These are phyloP conservation scores for Trametes polyzona DNA, from an alignment of 1,284 basidiomycete genomes.

Conservation along the genomic window DNA sequence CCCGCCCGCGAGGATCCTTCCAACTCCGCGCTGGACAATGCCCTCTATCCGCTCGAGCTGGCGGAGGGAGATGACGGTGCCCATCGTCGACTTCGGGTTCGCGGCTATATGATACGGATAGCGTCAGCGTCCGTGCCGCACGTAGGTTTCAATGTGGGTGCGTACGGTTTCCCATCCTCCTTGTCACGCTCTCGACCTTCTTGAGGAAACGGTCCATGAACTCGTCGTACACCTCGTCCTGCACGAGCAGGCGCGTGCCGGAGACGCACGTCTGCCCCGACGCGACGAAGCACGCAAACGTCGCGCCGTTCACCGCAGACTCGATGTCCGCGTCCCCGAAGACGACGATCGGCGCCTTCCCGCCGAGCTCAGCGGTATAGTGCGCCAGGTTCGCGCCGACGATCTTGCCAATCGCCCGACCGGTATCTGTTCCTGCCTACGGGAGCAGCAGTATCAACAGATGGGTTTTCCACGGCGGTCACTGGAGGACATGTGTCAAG, in stretches of 20 bases:
- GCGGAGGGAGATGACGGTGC: slow-evolving; percentile 68
- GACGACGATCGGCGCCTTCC: slow-evolving; percentile 80
- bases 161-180: slow-evolving; percentile 76
- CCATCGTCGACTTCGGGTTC: slow-evolving; percentile 74
- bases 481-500: not conserved
- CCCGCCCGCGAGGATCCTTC: slow-evolving; percentile 68
- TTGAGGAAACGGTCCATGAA: slow-evolving; percentile 66
- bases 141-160: too few species aligned
- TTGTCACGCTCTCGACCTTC: slow-evolving; percentile 64
- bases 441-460: too few species aligned
- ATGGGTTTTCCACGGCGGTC: too few species aligned
- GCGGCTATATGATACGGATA: slow-evolving; percentile 48
- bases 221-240: slow-evolving; percentile 65
- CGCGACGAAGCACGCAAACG: slow-evolving; percentile 83
- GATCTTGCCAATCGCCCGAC: slow-evolving; percentile 67
- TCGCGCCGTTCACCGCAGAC: slow-evolving; percentile 75
- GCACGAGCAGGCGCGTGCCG: slow-evolving; percentile 74
- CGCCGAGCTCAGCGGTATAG: slow-evolving; percentile 82
- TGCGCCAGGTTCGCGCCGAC: slow-evolving; percentile 73
- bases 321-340: slow-evolving; percentile 76
- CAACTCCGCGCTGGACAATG: slow-evolving; percentile 53
- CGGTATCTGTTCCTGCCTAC: slow-evolving; percentile 79
- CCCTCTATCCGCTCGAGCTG: slow-evolving; percentile 67
- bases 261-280: slow-evolving; percentile 88
- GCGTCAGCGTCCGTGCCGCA: not conserved